Conservation (phyloP, 805 yeast genomes). For the Torulaspora indica region DNA sequence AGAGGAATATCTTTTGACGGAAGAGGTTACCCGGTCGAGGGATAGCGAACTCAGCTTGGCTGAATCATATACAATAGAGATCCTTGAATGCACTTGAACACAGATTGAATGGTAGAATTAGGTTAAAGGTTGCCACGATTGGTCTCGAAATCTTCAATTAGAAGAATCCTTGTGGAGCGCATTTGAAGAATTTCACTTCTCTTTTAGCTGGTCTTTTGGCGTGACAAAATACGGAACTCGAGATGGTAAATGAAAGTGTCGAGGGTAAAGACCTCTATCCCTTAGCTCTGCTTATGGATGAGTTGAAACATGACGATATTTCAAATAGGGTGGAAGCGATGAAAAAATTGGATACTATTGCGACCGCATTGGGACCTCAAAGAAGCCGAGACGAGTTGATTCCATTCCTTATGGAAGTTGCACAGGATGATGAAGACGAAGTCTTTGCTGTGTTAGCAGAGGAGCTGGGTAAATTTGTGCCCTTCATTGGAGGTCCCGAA, state of each 20-base stretch:
- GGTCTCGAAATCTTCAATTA: not conserved
- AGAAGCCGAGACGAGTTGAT: conserved; percentile 83
- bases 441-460: conserved; percentile 90
- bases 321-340: conserved; percentile 90
- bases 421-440: conserved; percentile 97
- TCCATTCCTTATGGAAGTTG: conserved; percentile 80
- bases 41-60: not conserved
- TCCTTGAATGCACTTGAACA: not conserved
- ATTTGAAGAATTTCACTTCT: too few species aligned
- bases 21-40: conserved; percentile 10
- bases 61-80: not conserved
- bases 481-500: conserved; percentile 79
- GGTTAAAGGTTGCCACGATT: not conserved
- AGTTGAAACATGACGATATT: conserved; percentile 93
- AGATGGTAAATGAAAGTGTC: conserved; percentile 14
- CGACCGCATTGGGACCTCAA: conserved; percentile 90
- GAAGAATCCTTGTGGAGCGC: not conserved
- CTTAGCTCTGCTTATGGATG: conserved; percentile 93
- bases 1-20: conserved; percentile 5
- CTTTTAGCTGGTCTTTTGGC: too few species aligned
- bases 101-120: not conserved
- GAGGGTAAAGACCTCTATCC: conserved; percentile 64
- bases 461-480: conserved; percentile 82
- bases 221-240: not conserved
- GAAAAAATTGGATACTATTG: conserved; percentile 90